A percentile compares a stretch with the other conserved stretches of the same genome.
Evolutionary conservation across 2,329 filamentous ascomycete species (phyloP).

Genomic region (Aspergillus calidoustus): DNA sequence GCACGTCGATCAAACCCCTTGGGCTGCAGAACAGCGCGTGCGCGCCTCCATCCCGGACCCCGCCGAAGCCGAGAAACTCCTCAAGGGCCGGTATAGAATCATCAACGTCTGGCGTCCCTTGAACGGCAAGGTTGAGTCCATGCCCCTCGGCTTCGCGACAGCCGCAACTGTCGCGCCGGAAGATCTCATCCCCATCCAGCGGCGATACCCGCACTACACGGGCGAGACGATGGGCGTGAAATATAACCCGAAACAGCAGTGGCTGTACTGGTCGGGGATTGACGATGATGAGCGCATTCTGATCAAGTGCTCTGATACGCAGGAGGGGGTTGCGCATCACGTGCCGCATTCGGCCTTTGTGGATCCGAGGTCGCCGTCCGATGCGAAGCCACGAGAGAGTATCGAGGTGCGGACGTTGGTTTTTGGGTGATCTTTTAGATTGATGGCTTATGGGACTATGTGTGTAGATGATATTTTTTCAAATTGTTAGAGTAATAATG

Average conservation of each 20-base stretch:
- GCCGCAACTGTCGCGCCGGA: conserved; percentile 31
- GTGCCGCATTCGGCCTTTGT: conserved; percentile 78
- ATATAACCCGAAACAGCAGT: conserved; percentile 66
- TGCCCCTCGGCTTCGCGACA: conserved; percentile 63
- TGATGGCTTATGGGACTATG: neutral
- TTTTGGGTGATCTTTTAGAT: conserved; percentile 61
- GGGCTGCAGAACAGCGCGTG: conserved; percentile 70
- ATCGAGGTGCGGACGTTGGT: conserved; percentile 88
- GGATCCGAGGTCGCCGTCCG: conserved; percentile 71
- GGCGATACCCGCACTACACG: conserved; percentile 70
- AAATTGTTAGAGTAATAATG: neutral
- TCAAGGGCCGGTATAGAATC: conserved; percentile 71
- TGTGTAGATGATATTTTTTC: neutral
- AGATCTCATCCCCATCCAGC: conserved; percentile 74
- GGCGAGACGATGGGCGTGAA: conserved; percentile 76
- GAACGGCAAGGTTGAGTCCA: conserved; percentile 61
- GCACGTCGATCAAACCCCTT: conserved; percentile 81
- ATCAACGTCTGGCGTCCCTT: conserved; percentile 84
- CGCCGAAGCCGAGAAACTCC: conserved; percentile 68
- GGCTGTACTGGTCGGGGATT: conserved; percentile 84
- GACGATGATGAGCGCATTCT: conserved; percentile 71
- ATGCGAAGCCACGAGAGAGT: conserved; percentile 76
- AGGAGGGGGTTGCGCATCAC: conserved; percentile 43
- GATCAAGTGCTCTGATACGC: conserved; percentile 76
- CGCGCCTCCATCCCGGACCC: conserved; percentile 63